A percentile compares a stretch with the other conserved stretches of the same genome.
phyloP scores from a whole-genome alignment of 2,329 filamentous ascomycete species.

The Lomentospora prolificans region DNA sequence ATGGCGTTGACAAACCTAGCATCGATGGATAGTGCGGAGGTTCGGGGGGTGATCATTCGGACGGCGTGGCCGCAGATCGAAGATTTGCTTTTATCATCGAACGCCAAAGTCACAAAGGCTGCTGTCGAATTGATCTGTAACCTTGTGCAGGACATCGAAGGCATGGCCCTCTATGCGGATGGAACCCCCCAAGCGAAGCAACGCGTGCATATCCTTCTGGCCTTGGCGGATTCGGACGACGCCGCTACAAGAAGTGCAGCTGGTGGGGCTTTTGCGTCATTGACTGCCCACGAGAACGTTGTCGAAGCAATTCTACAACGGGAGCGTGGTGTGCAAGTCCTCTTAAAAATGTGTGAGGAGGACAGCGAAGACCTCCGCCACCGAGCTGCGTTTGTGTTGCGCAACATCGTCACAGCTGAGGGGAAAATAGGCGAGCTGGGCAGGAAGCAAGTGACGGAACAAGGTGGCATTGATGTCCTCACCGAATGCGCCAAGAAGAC shows the following conservation, averaged over 20 bases:
- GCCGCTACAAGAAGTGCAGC: constrained; percentile 70
- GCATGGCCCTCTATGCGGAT: constrained; percentile 60
- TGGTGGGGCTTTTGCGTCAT: constrained; percentile 75
- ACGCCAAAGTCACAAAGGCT: constrained; percentile 68
- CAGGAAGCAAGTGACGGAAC: constrained; percentile 48
- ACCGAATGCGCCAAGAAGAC: constrained; percentile 62
- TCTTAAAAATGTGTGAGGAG: constrained; percentile 74
- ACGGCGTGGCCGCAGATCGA: constrained; percentile 68
- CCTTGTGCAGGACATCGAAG: constrained; percentile 60
- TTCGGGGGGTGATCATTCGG: constrained; percentile 60
- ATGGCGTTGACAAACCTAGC: constrained; percentile 92
- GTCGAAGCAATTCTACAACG: constrained; percentile 61
- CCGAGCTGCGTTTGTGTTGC: constrained; percentile 64
- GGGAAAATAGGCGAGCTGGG: constrained; percentile 55
- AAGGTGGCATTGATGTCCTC: constrained; percentile 56
- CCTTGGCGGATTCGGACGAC: constrained; percentile 80
- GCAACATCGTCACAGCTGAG: constrained; percentile 61
- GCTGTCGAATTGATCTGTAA: constrained; percentile 89
- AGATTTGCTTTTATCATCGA: constrained; percentile 69
- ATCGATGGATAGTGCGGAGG: constrained; percentile 60
- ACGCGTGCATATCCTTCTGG: constrained; percentile 73
- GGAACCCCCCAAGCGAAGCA: constrained; percentile 57
- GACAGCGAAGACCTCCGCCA: constrained; percentile 58
- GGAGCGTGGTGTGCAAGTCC: constrained; percentile 61
- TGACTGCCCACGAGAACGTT: constrained; percentile 69